phyloP scores from a whole-genome alignment of 805 yeast genomes.

The Wickerhamomyces silvicola region DNA sequence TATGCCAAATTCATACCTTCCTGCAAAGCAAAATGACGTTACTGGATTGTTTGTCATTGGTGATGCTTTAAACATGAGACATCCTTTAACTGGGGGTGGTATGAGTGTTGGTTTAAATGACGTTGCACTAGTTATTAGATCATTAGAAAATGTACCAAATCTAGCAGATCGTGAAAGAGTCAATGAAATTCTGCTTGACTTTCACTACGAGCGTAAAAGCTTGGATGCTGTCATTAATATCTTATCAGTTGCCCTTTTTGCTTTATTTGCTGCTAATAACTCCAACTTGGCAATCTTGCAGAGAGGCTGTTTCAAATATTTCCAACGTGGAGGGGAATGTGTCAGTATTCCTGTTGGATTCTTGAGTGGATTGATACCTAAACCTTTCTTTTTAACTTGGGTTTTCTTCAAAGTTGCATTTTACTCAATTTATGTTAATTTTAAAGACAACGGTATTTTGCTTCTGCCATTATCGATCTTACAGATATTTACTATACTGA shows the following conservation, averaged over 20 bases:
- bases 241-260: constrained; percentile 81
- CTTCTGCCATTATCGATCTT: constrained; percentile 66
- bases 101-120: constrained; percentile 97
- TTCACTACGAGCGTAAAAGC: constrained; percentile 72
- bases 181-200: constrained; percentile 49
- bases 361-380: constrained; percentile 74
- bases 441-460: constrained; percentile 52
- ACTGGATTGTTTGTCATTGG: constrained; percentile 83
- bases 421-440: constrained; percentile 69
- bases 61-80: constrained; percentile 95
- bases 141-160: constrained; percentile 48
- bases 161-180: constrained; percentile 55
- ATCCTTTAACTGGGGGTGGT: constrained; percentile 98
- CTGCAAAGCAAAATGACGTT: constrained; percentile 65
- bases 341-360: constrained; percentile 75
- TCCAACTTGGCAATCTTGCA: constrained; percentile 63
- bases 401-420: constrained; percentile 91
- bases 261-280: constrained; percentile 83
- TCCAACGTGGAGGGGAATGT: constrained; percentile 77
- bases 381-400: constrained; percentile 66
- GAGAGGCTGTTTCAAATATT: constrained; percentile 83
- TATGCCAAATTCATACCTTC: constrained; percentile 91
- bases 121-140: constrained; percentile 58
- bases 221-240: constrained; percentile 84
- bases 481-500: constrained; percentile 61